Evolutionary conservation across 805 yeast genomes (phyloP).

Genomic region (Suhomyces sp.): DNA sequence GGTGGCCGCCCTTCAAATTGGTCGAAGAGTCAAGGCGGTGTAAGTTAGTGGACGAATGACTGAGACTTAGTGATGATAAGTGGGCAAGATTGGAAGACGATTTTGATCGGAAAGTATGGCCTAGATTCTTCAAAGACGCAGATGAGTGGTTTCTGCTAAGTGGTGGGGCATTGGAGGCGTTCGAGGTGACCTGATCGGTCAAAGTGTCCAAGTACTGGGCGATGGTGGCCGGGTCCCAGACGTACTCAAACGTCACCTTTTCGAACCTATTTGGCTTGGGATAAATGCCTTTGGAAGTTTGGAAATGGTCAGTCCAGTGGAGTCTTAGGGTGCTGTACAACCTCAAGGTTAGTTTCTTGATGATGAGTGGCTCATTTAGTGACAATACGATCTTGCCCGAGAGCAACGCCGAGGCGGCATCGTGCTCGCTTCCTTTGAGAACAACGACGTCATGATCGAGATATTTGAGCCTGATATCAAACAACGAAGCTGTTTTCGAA

Average conservation of each 20-base stretch:
- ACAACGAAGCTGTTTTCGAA: constrained; percentile 30
- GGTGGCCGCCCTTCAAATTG: constrained; percentile 21
- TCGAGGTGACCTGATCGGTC: constrained; percentile 8
- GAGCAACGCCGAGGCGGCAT: constrained; percentile 72
- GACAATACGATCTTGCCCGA: constrained; percentile 77
- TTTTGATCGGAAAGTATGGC: constrained; percentile 30
- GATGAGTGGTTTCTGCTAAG: constrained; percentile 37
- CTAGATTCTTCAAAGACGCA: constrained; percentile 40
- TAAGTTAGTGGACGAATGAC: constrained; percentile 1
- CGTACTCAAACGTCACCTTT: constrained; percentile 66
- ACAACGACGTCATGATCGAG: constrained; percentile 76
- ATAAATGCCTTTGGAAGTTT: constrained; percentile 44
- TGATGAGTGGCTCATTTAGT: constrained; percentile 67
- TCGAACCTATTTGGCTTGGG: constrained; percentile 52
- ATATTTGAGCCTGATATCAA: constrained; percentile 57
- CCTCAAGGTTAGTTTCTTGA: constrained; percentile 62
- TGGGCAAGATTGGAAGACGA: constrained; percentile 24
- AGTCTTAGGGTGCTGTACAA: constrained; percentile 66
- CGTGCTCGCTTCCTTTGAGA: constrained; percentile 71
- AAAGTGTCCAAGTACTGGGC: constrained; percentile 36
- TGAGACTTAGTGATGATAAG: constrained; percentile 8
- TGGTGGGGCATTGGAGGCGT: not conserved
- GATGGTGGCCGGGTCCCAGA: constrained; percentile 70
- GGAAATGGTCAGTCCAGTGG: constrained; percentile 57
- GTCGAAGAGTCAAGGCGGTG: constrained; percentile 6